Evolutionary conservation across 352 stramenopile species (phyloP).

Genomic region (Globisporangium irregulare): DNA sequence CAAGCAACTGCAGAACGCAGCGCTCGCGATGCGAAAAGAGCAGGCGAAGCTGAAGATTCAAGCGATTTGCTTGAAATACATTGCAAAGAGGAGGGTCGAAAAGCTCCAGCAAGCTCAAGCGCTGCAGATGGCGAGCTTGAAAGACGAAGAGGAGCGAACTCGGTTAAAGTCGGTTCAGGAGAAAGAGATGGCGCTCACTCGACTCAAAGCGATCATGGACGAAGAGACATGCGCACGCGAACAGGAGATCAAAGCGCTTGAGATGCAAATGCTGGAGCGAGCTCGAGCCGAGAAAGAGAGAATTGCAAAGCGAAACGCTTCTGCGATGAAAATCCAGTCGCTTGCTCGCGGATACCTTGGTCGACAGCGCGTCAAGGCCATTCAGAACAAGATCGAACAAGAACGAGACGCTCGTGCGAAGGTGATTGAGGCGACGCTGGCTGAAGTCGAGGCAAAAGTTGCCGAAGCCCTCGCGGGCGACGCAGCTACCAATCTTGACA

Average conservation of each 20-base stretch:
- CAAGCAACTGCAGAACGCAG: slow-evolving; percentile 34
- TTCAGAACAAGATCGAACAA: slow-evolving; percentile 63
- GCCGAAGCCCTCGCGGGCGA: slow-evolving; percentile 32
- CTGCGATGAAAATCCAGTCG: slow-evolving; percentile 59
- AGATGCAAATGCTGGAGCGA: slow-evolving; percentile 74
- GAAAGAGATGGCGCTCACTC: slow-evolving; percentile 63
- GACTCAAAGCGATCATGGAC: slow-evolving; percentile 69
- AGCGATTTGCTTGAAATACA: slow-evolving; percentile 51
- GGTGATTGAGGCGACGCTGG: slow-evolving; percentile 52
- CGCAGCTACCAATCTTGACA: slow-evolving; percentile 7
- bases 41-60: slow-evolving; percentile 69
- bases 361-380: slow-evolving; percentile 44
- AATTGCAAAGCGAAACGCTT: slow-evolving; percentile 41
- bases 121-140: slow-evolving; percentile 44
- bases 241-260: slow-evolving; percentile 68
- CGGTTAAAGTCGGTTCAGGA: slow-evolving; percentile 54
- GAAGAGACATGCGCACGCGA: slow-evolving; percentile 59
- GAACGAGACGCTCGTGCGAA: slow-evolving; percentile 58
- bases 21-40: slow-evolving; percentile 41
- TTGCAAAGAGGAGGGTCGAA: slow-evolving; percentile 35
- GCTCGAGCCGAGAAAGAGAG: slow-evolving; percentile 63
- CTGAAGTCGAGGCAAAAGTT: slow-evolving; percentile 58
- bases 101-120: slow-evolving; percentile 50
- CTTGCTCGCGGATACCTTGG: slow-evolving; percentile 53
- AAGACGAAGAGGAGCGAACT: slow-evolving; percentile 59